Percentiles rank a stretch among this genome's conserved stretches.
These are phyloP conservation scores for Nyctanthes arbortristis DNA, from an alignment of 257 asterid genomes.

Conservation along the genomic window DNA sequence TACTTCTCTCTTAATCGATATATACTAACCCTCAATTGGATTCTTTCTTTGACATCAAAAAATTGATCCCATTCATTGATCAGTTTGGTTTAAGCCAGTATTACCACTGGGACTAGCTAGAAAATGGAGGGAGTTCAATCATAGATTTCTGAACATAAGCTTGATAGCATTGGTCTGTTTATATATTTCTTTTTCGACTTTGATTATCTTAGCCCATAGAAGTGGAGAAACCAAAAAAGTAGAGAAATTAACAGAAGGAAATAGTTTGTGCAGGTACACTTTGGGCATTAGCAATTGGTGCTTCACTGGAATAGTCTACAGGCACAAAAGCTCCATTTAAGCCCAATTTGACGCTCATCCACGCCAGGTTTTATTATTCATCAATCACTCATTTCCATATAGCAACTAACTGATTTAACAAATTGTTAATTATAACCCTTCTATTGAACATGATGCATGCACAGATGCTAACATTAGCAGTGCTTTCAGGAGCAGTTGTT, in stretches of 20 bases:
- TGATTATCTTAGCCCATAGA: neutral
- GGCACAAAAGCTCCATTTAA: conserved; percentile 48
- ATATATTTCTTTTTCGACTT: neutral
- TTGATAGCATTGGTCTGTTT: conserved; percentile 62
- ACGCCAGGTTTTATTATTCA: conserved; percentile 58
- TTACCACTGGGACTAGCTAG: too few relatives aligned
- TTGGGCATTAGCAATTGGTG: conserved; percentile 77
- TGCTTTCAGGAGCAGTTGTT: conserved; percentile 71
- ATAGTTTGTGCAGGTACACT: conserved; percentile 41
- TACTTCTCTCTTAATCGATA: conserved; percentile 20
- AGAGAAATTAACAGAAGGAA: too few relatives aligned
- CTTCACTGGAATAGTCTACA: conserved; percentile 59
- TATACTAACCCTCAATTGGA: conserved; percentile 12
- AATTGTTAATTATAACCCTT: too few relatives aligned
- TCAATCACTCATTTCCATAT: neutral
- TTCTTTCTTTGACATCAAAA: too few relatives aligned
- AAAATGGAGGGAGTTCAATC: conserved; percentile 63
- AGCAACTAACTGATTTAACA: too few relatives aligned
- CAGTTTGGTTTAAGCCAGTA: too few relatives aligned
- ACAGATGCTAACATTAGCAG: conserved; percentile 72
- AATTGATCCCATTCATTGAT: too few relatives aligned
- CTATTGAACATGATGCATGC: conserved; percentile 70
- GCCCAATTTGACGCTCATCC: conserved; percentile 76
- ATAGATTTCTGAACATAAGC: conserved; percentile 76
- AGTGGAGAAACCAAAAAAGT: neutral